Conservation (phyloP, 345 rosid species). For the Iberis pinnata region DNA sequence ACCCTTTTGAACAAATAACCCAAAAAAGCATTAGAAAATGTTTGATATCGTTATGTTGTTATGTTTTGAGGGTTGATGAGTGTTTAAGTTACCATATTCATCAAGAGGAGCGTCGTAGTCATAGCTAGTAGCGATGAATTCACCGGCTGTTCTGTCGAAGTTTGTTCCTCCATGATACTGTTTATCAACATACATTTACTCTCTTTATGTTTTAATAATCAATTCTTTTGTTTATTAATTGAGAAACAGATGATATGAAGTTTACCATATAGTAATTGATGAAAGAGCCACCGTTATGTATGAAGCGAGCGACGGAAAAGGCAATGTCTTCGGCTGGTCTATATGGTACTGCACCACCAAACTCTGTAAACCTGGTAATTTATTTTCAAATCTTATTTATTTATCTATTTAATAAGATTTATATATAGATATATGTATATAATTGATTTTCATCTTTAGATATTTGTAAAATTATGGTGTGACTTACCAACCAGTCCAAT, state of each 20-base stretch:
- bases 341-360: slow-evolving; percentile 62
- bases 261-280: slow-evolving; percentile 81
- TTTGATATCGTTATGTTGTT: background rate
- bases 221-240: background rate
- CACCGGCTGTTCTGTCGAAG: slow-evolving; percentile 84
- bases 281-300: slow-evolving; percentile 73
- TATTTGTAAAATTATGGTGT: background rate
- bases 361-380: slow-evolving; percentile 49
- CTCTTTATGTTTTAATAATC: background rate
- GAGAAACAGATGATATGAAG: background rate
- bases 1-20: slow-evolving; percentile 37
- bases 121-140: slow-evolving; percentile 84
- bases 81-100: slow-evolving; percentile 58
- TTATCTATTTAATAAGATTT: too few species aligned
- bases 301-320: slow-evolving; percentile 71
- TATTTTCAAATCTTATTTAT: background rate
- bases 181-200: slow-evolving; percentile 1
- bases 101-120: slow-evolving; percentile 97
- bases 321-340: slow-evolving; percentile 90
- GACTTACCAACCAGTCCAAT: slow-evolving; percentile 91
- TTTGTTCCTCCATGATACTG: slow-evolving; percentile 98
- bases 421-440: too few species aligned
- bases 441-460: background rate
- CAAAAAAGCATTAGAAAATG: background rate
- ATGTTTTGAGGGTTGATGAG: background rate